Base-by-base conservation (phyloP, 1,139 yeast species). In the Pichia sorboxylosa region DNA sequence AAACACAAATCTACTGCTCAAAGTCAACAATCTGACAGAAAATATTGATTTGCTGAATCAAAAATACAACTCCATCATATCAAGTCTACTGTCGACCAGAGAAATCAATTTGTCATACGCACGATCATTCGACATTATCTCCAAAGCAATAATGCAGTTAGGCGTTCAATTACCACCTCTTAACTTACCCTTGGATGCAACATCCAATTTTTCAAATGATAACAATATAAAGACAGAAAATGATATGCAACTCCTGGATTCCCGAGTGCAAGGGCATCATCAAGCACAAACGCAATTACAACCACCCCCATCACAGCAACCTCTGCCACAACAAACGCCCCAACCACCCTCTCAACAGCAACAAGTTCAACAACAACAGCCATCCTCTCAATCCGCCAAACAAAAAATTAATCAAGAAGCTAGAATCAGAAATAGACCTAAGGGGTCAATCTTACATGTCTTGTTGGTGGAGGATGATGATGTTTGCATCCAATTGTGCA, bases 401-500 rank as follows among this genome's bases (percentile, higher is more conserved):
- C 27, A 6, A 9, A 3, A 18, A 15, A 25, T 16, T 25, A 8
- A 29, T 13, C 30, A 29, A 18, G 30, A 37, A 15, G 15, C 28
- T 21, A 29, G 52, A 15, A 27, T 44, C 10, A 17, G 37, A 21
- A 43, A 47, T 25, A 41, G 59, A 35, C 56, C 61, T n/a, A 32
- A 46, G 3, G 55, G 52, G 2, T 50, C 58, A 20, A 41, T 54
- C 3, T 76, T 74, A 56, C 85, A 73, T 51, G 94, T 82, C 1
- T 58, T 84, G 28, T 58, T 84, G 17, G 95, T 84, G 5, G 94
- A 84, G 54, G 94, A 84, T 56, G 94, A 84, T 51, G 73, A 74
- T 30, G 85, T 82, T 24, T 81, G 92, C 46, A 79, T 85, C 33
- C 82, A 76, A 45, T 58, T 80, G 19, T 80, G 90, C 47, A 66